Evolutionary conservation across 768 basidiomycete genomes (phyloP).

Genomic region (Panaeolus papilionaceus): DNA sequence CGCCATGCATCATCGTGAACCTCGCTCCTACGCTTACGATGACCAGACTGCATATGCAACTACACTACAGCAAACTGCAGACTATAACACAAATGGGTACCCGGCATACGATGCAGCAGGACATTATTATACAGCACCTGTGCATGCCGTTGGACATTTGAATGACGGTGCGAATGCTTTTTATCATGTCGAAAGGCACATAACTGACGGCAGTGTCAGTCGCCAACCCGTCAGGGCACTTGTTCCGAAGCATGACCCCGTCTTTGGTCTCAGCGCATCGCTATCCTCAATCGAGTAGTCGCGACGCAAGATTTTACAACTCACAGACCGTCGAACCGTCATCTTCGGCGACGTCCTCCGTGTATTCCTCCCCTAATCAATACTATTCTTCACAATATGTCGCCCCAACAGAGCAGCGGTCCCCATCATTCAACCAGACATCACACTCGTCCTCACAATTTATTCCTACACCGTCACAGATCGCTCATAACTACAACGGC

Average conservation of each 20-base stretch:
- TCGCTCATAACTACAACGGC: constrained; percentile 38
- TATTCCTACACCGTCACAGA: constrained; percentile 42
- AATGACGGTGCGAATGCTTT: constrained; percentile 31
- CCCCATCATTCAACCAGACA: constrained; percentile 26
- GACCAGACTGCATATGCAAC: constrained; percentile 30
- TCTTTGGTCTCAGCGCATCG: constrained; percentile 36
- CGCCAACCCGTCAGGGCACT: constrained; percentile 32
- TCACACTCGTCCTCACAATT: constrained; percentile 31
- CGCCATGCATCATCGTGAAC: constrained; percentile 47
- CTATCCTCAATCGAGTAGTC: constrained; percentile 33
- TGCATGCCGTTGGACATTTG: constrained; percentile 28
- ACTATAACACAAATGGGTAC: constrained; percentile 39
- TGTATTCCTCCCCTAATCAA: constrained; percentile 27
- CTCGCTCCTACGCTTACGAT: constrained; percentile 50
- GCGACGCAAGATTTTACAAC: constrained; percentile 33
- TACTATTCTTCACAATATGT: constrained; percentile 29
- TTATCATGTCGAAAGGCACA: constrained; percentile 1
- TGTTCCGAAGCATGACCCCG: constrained; percentile 46
- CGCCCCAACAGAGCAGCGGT: constrained; percentile 30
- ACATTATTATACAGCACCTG: constrained; percentile 41
- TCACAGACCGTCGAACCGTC: constrained; percentile 30
- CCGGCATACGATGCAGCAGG: constrained; percentile 38
- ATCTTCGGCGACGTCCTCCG: constrained; percentile 24
- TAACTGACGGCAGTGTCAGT: constrained; percentile 20
- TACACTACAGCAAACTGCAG: constrained; percentile 23